These are phyloP conservation scores for Sclerotinia borealis DNA, from an alignment of 2,329 filamentous ascomycete genomes.

Conservation along the genomic window DNA sequence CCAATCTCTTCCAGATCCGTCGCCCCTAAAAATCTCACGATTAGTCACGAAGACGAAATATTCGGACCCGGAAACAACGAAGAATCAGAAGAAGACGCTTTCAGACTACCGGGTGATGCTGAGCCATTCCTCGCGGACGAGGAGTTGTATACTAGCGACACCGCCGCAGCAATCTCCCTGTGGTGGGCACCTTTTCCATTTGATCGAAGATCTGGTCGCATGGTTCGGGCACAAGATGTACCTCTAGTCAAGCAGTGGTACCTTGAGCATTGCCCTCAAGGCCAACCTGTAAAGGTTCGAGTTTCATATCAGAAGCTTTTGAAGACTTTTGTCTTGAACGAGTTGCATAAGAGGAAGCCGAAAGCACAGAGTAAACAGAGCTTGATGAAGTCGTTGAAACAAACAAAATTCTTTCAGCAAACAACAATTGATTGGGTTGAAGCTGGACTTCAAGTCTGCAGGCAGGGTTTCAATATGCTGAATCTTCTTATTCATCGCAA, in stretches of 20 bases:
- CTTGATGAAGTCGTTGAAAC: constrained; percentile 79
- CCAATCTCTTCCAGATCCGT: constrained; percentile 94
- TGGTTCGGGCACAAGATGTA: constrained; percentile 96
- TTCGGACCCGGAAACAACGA: constrained; percentile 76
- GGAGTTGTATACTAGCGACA: constrained; percentile 82
- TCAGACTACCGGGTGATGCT: constrained; percentile 71
- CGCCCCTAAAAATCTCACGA: constrained; percentile 84
- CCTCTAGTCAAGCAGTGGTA: constrained; percentile 98
- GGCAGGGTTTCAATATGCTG: constrained; percentile 98
- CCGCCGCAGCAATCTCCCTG: constrained; percentile 80
- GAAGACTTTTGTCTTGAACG: constrained; percentile 93
- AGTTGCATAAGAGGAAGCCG: constrained; percentile 90
- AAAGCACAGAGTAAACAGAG: constrained; percentile 96
- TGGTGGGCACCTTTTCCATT: constrained; percentile 99
- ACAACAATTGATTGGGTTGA: constrained; percentile 99
- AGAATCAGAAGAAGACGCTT: constrained; percentile 67
- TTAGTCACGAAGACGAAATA: constrained; percentile 89
- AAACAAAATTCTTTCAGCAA: constrained; percentile 99
- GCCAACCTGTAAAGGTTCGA: constrained; percentile 91
- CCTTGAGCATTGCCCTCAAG: constrained; percentile 84
- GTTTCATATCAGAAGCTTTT: constrained; percentile 98
- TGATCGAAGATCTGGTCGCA: constrained; percentile 84
- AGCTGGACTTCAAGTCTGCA: constrained; percentile 93
- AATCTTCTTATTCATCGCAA: constrained; percentile 97
- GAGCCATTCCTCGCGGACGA: constrained; percentile 89